Evolutionary conservation across 306 rosid species (phyloP), one percentile per base, ranked within the genome.

Genomic region (Acacia crassicarpa): DNA sequence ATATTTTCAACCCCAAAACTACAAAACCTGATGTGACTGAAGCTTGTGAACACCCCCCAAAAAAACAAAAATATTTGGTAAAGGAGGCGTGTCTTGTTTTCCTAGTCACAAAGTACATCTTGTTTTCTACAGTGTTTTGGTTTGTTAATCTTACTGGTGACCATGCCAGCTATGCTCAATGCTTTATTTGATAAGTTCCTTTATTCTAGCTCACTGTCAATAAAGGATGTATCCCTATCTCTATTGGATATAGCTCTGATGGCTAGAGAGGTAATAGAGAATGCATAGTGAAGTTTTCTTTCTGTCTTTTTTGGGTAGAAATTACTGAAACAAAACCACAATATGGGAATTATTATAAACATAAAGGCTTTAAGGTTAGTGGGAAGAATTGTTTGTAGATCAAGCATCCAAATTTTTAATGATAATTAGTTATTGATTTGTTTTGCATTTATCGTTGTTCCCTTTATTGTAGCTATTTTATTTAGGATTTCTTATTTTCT

Each of bases 51-150:
- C 25, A 0, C 62, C 12, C 62, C 12, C n/a, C 8, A 14, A 14
- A 2, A 12, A 53, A 51, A 17, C 16, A 49, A 49, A 49, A 49
- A 15, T 0, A 49, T 3, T 14, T 4, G 23, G 22, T 6, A 19
- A 53, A 35, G 59, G 38, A 13, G 19, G 53, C 9, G 58, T 62
- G 67, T 25, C 68, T 30, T 27, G 2, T 27, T 27, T 62, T 27
- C 30, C 3, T 62, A 0, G 8, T 27, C 71, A 35, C 33, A 32
- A 56, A 80, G 6, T 43, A 5, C 51, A 63, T 75, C 44, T 78
- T 77, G 66, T 67, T 67, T 30, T 82, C 22, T 77, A 75, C 54
- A 73, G 63, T 62, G 41, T 51, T 51, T 75, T 78, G 72, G 4
- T 33, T 11, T 8, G 51, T 38, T 72, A 43, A 82, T 40, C 22